Evolutionary conservation across 352 stramenopile species (phyloP).

Genomic region (Plasmopara viticola): DNA sequence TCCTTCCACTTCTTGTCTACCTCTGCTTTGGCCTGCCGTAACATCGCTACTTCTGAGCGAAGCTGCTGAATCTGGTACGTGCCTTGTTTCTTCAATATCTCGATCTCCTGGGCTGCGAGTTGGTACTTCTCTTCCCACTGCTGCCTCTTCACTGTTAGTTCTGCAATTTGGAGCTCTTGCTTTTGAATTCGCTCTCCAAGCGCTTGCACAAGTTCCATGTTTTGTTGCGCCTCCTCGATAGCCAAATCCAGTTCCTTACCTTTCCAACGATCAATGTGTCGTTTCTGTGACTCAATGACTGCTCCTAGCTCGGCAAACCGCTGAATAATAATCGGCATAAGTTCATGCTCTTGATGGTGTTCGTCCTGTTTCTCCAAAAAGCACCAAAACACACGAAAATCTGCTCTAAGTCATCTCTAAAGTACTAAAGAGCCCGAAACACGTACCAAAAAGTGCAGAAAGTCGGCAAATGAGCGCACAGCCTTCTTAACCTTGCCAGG

Average conservation of each 20-base stretch:
- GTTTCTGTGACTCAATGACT: conserved; percentile 82
- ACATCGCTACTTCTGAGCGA: conserved; percentile 36
- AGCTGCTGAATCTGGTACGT: conserved; percentile 52
- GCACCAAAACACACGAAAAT: conserved; percentile 24
- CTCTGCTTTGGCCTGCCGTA: conserved; percentile 41
- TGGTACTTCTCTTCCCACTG: conserved; percentile 76
- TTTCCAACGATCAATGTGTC: conserved; percentile 82
- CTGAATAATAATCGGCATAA: conserved; percentile 78
- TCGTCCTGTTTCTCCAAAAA: conserved; percentile 74
- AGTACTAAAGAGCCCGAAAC: background rate
- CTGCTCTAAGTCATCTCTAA: conserved; percentile 31
- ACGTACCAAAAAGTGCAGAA: conserved; percentile 76
- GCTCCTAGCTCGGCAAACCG: conserved; percentile 67
- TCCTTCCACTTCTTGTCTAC: conserved; percentile 43
- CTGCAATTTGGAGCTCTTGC: conserved; percentile 49
- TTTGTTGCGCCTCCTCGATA: conserved; percentile 64
- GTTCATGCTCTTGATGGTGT: conserved; percentile 55
- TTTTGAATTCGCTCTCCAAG: conserved; percentile 56
- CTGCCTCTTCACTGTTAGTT: conserved; percentile 56
- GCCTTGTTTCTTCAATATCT: conserved; percentile 43
- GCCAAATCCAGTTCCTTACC: conserved; percentile 74
- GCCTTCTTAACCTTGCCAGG: conserved; percentile 64
- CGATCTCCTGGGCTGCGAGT: conserved; percentile 42
- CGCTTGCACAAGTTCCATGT: conserved; percentile 50
- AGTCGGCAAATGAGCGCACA: conserved; percentile 79